Evolutionary conservation across 148 eudicot species (phyloP).

Genomic region (Persicaria tinctoria): DNA sequence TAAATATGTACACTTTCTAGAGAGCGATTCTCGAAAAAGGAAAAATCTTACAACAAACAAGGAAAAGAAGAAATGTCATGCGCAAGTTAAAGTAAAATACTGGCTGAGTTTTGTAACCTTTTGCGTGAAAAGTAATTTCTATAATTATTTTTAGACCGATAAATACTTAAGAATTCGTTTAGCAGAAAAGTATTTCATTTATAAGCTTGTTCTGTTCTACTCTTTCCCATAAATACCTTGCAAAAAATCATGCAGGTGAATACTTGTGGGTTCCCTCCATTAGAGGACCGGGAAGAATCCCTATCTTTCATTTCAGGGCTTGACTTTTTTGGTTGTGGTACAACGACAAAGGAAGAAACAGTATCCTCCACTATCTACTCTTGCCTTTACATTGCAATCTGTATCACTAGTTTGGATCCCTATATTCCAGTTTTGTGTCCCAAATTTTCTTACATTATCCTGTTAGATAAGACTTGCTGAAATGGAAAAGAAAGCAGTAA

Average conservation of each 20-base stretch:
- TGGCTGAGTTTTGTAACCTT: neutral
- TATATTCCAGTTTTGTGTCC: neutral
- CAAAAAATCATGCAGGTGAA: slow-evolving; percentile 49
- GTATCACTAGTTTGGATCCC: neutral
- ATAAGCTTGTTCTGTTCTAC: neutral
- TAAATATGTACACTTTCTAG: too few species aligned
- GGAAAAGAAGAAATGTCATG: neutral
- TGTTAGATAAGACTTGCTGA: slow-evolving; percentile 67
- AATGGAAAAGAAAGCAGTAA: slow-evolving; percentile 65
- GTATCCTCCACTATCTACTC: slow-evolving; percentile 34
- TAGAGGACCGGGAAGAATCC: slow-evolving; percentile 82
- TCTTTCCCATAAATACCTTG: neutral
- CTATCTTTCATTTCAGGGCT: slow-evolving; percentile 56
- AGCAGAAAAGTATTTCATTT: neutral
- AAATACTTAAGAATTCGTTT: neutral
- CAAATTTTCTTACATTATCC: slow-evolving; percentile 22
- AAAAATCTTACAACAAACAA: neutral
- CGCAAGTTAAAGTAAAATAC: neutral
- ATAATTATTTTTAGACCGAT: neutral
- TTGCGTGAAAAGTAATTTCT: neutral
- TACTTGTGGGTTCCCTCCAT: slow-evolving; percentile 97
- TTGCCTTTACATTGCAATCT: slow-evolving; percentile 7
- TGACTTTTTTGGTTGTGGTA: slow-evolving; percentile 83
- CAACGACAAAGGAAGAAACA: slow-evolving; percentile 64
- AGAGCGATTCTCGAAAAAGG: too few species aligned